A percentile compares a stretch with the other conserved stretches of the same genome.
Conservation (phyloP, 2,329 filamentous ascomycete genomes). For the Cladobotryum mycophilum region DNA sequence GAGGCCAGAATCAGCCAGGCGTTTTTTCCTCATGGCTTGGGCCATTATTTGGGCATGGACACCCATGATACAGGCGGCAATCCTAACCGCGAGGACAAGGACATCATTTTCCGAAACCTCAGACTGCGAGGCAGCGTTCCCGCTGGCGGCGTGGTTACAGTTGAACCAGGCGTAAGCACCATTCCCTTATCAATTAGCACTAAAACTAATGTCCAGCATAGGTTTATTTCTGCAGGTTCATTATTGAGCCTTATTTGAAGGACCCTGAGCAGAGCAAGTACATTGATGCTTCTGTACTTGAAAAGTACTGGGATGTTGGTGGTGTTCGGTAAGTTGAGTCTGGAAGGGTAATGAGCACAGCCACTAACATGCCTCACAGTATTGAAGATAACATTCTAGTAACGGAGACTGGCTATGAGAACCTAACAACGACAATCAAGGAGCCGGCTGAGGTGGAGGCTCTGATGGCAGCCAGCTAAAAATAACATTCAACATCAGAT, state of each 20-base stretch:
- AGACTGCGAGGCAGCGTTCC: slow-evolving; percentile 70
- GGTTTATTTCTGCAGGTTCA: slow-evolving; percentile 89
- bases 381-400: slow-evolving; percentile 70
- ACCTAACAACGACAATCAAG: slow-evolving; percentile 67
- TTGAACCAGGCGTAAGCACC: slow-evolving; percentile 75
- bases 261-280: slow-evolving; percentile 67
- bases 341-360: not conserved
- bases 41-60: slow-evolving; percentile 88
- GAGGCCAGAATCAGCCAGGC: slow-evolving; percentile 74
- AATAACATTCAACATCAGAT: no score
- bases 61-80: slow-evolving; percentile 83
- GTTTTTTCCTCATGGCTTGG: slow-evolving; percentile 87
- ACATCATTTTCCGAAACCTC: slow-evolving; percentile 82
- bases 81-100: slow-evolving; percentile 69
- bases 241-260: slow-evolving; percentile 72
- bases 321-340: slow-evolving; percentile 53
- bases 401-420: slow-evolving; percentile 61
- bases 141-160: slow-evolving; percentile 78
- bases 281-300: slow-evolving; percentile 67
- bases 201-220: slow-evolving; percentile 20
- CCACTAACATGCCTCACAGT: slow-evolving; percentile 21
- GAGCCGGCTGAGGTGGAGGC: slow-evolving; percentile 56
- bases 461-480: slow-evolving; percentile 17
- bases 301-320: slow-evolving; percentile 76
- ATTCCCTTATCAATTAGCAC: not conserved